Evolutionary conservation across 75 land plant species (phyloP).

Genomic region (Cupressus sempervirens): DNA sequence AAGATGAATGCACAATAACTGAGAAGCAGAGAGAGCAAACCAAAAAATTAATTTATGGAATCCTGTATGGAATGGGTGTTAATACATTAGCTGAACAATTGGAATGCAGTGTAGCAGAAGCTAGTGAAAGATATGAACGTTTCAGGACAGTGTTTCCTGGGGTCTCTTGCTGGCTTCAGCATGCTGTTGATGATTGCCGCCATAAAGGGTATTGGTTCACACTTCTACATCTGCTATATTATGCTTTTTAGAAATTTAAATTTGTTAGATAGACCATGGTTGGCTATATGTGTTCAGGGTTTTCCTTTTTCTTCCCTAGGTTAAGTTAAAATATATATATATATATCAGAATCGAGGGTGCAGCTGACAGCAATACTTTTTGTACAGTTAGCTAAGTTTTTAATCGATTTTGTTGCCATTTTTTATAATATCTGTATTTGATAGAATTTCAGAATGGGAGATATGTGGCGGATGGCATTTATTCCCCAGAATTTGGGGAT

Average conservation of each 20-base stretch:
- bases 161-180: constrained; percentile 77
- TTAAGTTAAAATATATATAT: no score
- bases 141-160: constrained; percentile 86
- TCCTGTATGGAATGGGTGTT: constrained; percentile 97
- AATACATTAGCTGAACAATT: constrained; percentile 78
- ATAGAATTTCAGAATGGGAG: no score
- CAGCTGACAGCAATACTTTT: no score
- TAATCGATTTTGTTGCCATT: no score
- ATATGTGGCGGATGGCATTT: no score
- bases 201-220: constrained; percentile 62
- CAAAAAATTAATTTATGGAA: constrained; percentile 88
- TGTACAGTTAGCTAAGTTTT: no score
- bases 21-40: constrained; percentile 79
- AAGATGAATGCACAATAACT: constrained; percentile 44
- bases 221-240: neutral
- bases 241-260: neutral
- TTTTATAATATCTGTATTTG: no score
- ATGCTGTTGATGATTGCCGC: constrained; percentile 68
- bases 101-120: constrained; percentile 75
- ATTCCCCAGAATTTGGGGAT: no score
- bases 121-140: constrained; percentile 63
- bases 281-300: no score
- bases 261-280: neutral
- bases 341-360: no score
- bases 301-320: no score